Conservation (phyloP, 2,329 filamentous ascomycete species). For the Tolypocladium paradoxum region DNA sequence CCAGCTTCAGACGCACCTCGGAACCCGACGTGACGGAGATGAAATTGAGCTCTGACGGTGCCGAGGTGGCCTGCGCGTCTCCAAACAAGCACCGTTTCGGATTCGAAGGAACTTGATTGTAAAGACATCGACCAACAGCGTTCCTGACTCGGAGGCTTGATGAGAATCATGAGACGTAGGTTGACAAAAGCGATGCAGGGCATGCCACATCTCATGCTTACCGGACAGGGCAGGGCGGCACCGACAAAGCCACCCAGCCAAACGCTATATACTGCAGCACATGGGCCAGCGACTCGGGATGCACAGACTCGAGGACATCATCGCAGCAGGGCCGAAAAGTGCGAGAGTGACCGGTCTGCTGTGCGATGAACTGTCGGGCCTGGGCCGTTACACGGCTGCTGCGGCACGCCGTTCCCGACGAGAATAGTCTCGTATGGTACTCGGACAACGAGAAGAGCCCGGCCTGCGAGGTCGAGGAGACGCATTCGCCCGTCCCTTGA, state of each 20-base stretch:
- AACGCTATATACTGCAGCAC: neutral
- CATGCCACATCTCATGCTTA: neutral
- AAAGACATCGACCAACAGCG: neutral
- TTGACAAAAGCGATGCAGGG: neutral
- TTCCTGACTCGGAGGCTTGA: neutral
- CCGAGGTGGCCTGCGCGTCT: neutral
- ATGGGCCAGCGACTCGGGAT: neutral
- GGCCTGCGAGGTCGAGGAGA: neutral
- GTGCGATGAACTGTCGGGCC: constrained; percentile 1
- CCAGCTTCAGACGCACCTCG: neutral
- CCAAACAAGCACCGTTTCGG: neutral
- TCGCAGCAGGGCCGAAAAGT: neutral
- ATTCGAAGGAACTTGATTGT: neutral
- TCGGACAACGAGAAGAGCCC: neutral
- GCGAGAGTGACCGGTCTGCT: neutral
- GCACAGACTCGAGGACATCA: neutral
- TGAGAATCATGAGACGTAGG: neutral
- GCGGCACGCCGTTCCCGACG: constrained; percentile 22
- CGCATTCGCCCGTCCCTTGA: neutral
- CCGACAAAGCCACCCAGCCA: neutral
- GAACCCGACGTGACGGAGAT: neutral
- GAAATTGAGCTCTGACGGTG: neutral
- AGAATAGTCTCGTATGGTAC: constrained; percentile 24
- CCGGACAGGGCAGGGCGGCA: neutral
- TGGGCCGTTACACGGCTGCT: constrained; percentile 15